phyloP scores from a whole-genome alignment of 108 stramenopile species.

The Skeletonema costatum region DNA sequence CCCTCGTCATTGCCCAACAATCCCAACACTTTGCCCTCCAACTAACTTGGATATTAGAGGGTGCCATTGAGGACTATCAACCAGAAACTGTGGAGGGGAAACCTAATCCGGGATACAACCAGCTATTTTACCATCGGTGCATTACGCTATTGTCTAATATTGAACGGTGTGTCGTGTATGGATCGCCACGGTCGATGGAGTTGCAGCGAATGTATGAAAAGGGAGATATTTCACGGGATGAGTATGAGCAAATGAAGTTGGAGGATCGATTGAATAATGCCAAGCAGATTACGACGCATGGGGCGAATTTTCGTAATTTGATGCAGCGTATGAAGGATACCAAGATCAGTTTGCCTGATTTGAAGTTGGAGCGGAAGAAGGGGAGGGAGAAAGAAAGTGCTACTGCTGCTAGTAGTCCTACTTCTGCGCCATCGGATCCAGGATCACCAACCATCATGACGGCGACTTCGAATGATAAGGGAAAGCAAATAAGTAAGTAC shows the following conservation, averaged over 20 bases:
- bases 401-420: slow-evolving; percentile 8
- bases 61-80: slow-evolving; percentile 97
- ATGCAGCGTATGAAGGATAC: slow-evolving; percentile 38
- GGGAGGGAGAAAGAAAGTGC: slow-evolving; percentile 17
- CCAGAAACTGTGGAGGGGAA: slow-evolving; percentile 90
- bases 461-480: not conserved
- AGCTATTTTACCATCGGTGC: slow-evolving; percentile 91
- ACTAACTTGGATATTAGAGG: slow-evolving; percentile 96
- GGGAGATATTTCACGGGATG: slow-evolving; percentile 84
- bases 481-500: slow-evolving; percentile 44
- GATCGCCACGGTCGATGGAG: slow-evolving; percentile 71
- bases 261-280: slow-evolving; percentile 95
- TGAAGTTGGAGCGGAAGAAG: slow-evolving; percentile 30
- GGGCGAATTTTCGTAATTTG: slow-evolving; percentile 45
- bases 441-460: not conserved
- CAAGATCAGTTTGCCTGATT: slow-evolving; percentile 16
- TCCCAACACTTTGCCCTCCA: slow-evolving; percentile 97
- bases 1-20: slow-evolving; percentile 95
- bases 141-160: slow-evolving; percentile 92
- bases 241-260: slow-evolving; percentile 87
- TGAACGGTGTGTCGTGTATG: slow-evolving; percentile 94
- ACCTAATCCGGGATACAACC: slow-evolving; percentile 85
- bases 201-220: slow-evolving; percentile 90
- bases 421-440: slow-evolving; percentile 8
- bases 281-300: slow-evolving; percentile 72